Percentiles rank a stretch among this genome's conserved stretches.
Evolutionary conservation across 1,139 yeast genomes (phyloP).

Genomic region (Lodderomyces beijingensis): DNA sequence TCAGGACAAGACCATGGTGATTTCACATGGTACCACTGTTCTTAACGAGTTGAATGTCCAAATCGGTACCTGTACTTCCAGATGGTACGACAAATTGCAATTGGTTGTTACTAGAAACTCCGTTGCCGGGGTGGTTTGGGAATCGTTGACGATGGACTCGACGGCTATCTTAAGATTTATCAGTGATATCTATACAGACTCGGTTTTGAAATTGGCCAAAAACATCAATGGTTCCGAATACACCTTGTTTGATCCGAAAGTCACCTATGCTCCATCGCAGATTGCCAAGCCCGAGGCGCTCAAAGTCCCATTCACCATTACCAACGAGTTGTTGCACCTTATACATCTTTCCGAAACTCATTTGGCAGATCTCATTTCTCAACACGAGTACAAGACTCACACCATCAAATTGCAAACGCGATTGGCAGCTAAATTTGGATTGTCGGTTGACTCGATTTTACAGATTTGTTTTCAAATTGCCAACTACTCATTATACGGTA

Average conservation of each 20-base stretch:
- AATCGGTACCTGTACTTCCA: conserved; percentile 68
- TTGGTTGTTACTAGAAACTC: conserved; percentile 64
- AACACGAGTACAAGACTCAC: conserved; percentile 55
- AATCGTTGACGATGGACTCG: conserved; percentile 72
- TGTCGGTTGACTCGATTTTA: conserved; percentile 62
- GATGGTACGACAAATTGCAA: conserved; percentile 80
- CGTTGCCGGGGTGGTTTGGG: conserved; percentile 75
- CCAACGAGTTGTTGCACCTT: conserved; percentile 41
- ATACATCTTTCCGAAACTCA: conserved; percentile 73
- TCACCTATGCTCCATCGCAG: conserved; percentile 35
- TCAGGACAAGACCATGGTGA: conserved; percentile 39
- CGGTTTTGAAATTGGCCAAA: conserved; percentile 65
- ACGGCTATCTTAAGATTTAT: conserved; percentile 70
- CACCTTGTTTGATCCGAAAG: conserved; percentile 50
- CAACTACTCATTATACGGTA: conserved; percentile 70
- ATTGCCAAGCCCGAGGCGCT: conserved; percentile 39
- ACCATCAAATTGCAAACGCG: conserved; percentile 40
- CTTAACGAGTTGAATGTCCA: conserved; percentile 57
- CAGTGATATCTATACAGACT: conserved; percentile 72
- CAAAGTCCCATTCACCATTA: conserved; percentile 46
- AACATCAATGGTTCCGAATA: conserved; percentile 70
- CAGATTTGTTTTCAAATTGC: conserved; percentile 69
- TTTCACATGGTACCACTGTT: conserved; percentile 63
- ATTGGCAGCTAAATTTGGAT: conserved; percentile 45
- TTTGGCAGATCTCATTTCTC: conserved; percentile 68